Base-by-base conservation (phyloP, 1,284 basidiomycete species). In the Irpex rosettiformis region DNA sequence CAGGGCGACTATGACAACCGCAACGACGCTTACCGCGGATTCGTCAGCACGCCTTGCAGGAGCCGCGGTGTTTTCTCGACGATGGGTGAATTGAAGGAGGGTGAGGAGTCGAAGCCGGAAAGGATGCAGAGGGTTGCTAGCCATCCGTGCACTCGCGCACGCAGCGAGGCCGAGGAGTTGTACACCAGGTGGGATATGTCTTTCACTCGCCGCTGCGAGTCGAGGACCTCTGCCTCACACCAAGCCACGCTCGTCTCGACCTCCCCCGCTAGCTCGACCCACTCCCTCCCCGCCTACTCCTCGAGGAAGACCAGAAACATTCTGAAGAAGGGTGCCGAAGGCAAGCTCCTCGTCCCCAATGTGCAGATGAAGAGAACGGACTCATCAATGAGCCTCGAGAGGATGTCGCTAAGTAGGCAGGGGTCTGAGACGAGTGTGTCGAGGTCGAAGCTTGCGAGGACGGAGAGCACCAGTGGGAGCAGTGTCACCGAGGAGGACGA, bases 301-400 rank as follows among this genome's bases (percentile, higher is more conserved):
- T 40, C 33, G 16, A 55, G 48, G 48, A 10, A 45, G 13, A 62
- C 54, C 16, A 55, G 54, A 53, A 42, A 68, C 21, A 67, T 89
- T 3, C 67, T 88, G 6, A 78, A 77, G 58, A 78, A 75, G 2
- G 80, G 80, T 45, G 84, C 83, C 1, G 79, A 87, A 67, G 85
- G 85, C 59, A 84, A 82, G 61, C 76, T 89, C 1, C 77, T 88
- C 3, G 86, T 89, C 0, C 87, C 87, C 2, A 73, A 86, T 57
- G 79, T 89, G 29, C 80, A 81, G 70, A 73, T 85, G 68, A 65
- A 67, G 29, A 77, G 79, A 27, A 55, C 64, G 30, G 65, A 69
- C 45, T 67, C 69, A 29, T 67, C 61, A 30, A 56, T 69, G 3
- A 70, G 63, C 58, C 49, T 60, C 54, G 66, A 68, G 21, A 64